These are phyloP conservation scores for Penicillium sclerotiorum DNA, from an alignment of 2,329 filamentous ascomycete species.

Conservation along the genomic window DNA sequence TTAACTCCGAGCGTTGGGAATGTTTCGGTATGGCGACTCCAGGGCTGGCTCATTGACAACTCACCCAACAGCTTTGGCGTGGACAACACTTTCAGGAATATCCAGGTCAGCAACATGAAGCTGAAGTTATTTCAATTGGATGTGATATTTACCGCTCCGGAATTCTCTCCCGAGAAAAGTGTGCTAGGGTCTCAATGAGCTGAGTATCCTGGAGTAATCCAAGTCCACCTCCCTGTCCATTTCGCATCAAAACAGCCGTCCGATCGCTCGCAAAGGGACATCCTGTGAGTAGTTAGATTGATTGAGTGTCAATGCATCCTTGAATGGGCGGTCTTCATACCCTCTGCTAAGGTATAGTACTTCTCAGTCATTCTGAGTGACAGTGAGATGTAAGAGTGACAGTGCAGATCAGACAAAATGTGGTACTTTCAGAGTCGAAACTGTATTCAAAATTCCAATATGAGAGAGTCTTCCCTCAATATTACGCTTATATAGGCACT, in stretches of 20 bases:
- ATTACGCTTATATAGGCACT: no score
- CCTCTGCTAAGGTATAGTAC: background rate
- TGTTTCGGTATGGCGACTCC: no score
- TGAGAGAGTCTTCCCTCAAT: no score
- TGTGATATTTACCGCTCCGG: constrained; percentile 1
- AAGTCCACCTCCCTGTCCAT: constrained; percentile 37
- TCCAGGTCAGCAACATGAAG: background rate
- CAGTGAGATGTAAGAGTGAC: no score
- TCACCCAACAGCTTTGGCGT: constrained; percentile 25
- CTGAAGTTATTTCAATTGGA: no score
- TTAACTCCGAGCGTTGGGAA: no score
- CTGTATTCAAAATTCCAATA: no score
- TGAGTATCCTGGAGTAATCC: constrained; percentile 59
- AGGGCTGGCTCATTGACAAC: constrained; percentile 4
- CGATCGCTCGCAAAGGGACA: constrained; percentile 24
- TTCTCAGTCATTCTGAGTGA: background rate
- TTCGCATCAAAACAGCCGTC: constrained; percentile 19
- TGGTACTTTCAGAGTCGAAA: background rate
- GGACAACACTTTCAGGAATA: background rate
- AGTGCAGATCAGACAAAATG: background rate
- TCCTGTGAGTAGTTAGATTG: constrained; percentile 9
- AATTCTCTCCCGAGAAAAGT: constrained; percentile 65
- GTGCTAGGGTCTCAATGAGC: constrained; percentile 60
- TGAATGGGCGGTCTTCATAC: background rate
- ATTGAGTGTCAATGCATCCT: background rate